These are phyloP conservation scores for Stagonosporopsis chrysanthemi DNA, from an alignment of 2,329 filamentous ascomycete species.

Conservation along the genomic window DNA sequence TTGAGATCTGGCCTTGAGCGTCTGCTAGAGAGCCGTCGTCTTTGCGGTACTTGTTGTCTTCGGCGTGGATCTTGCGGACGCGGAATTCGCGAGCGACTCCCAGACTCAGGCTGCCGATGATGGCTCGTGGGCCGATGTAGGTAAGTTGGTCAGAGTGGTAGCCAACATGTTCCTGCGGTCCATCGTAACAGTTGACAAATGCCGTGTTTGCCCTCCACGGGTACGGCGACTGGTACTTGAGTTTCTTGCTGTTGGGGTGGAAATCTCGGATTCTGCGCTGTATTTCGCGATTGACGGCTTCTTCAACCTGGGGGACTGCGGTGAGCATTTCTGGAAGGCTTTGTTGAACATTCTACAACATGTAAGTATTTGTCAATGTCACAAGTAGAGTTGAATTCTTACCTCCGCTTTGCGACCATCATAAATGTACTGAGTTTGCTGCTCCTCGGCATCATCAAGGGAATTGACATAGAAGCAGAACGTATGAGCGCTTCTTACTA, in stretches of 20 bases:
- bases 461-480: constrained; percentile 83
- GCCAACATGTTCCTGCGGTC: constrained; percentile 81
- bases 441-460: constrained; percentile 70
- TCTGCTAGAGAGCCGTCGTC: constrained; percentile 59
- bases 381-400: constrained; percentile 24
- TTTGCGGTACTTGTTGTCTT: constrained; percentile 56
- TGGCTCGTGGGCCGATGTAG: constrained; percentile 85
- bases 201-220: constrained; percentile 87
- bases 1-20: constrained; percentile 83
- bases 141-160: constrained; percentile 94
- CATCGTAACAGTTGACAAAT: constrained; percentile 93
- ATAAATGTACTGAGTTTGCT: constrained; percentile 84
- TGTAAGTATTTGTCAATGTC: neutral
- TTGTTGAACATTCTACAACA: constrained; percentile 69
- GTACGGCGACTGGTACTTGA: constrained; percentile 76
- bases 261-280: constrained; percentile 70
- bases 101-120: constrained; percentile 89
- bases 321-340: constrained; percentile 76
- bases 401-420: constrained; percentile 77
- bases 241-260: constrained; percentile 74
- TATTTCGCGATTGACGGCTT: constrained; percentile 81
- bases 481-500: constrained; percentile 86
- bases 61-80: constrained; percentile 75
- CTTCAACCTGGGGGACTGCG: constrained; percentile 74
- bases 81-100: constrained; percentile 95